phyloP scores from a whole-genome alignment of 306 rosid genomes.

The Oxytropis ochrocephala region DNA sequence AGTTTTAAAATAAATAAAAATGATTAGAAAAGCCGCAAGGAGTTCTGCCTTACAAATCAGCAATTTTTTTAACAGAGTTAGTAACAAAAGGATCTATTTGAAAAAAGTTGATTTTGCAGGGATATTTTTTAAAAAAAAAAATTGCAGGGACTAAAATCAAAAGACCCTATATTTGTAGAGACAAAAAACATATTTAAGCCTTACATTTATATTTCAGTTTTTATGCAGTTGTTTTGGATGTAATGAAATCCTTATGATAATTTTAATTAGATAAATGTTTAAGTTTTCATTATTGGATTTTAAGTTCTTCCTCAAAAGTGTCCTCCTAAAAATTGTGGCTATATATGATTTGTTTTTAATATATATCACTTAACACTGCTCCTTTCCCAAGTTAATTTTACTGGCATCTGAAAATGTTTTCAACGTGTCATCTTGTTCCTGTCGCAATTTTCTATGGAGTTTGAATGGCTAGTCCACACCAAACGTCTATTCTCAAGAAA shows the following conservation, averaged over 20 bases:
- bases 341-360: not conserved
- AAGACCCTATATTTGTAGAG: no score
- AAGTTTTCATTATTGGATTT: not conserved
- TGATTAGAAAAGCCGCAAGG: no score
- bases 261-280: not conserved
- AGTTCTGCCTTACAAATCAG: no score
- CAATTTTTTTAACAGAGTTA: no score
- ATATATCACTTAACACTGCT: not conserved
- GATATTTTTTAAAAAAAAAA: no score
- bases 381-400: not conserved
- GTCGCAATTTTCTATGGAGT: not conserved
- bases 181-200: no score
- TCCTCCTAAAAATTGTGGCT: not conserved
- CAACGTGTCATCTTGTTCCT: not conserved
- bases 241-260: not conserved
- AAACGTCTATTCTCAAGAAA: no score
- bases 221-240: slow-evolving; percentile 3
- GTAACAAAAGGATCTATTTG: no score
- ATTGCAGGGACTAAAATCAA: no score
- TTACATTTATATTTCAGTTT: not conserved
- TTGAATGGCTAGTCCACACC: not conserved
- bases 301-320: not conserved
- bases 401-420: not conserved
- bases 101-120: no score
- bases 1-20: no score